A percentile compares a stretch with the other conserved stretches of the same genome.
phyloP scores from a whole-genome alignment of 176 grass and related monocot genomes.

The Thinopyrum elongatum region DNA sequence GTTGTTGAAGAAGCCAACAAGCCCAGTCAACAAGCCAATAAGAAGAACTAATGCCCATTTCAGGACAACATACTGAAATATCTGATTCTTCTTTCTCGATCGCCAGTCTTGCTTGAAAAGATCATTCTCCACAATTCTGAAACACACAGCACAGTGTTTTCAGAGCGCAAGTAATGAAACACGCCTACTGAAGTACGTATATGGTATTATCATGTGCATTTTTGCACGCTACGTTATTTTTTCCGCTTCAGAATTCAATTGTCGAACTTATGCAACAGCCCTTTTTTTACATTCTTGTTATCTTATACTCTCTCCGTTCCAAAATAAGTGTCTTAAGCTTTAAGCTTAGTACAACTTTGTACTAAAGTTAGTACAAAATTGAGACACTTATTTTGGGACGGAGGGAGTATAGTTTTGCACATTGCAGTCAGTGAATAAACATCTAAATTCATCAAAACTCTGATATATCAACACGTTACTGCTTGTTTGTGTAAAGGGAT shows the following conservation, averaged over 20 bases:
- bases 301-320: too few relatives aligned
- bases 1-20: slow-evolving; percentile 90
- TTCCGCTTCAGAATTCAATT: neutral
- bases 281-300: neutral
- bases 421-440: neutral
- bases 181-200: neutral
- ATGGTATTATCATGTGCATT: neutral
- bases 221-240: neutral
- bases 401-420: neutral
- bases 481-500: neutral
- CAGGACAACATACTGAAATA: slow-evolving; percentile 90
- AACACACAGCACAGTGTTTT: neutral
- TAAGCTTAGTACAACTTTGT: too few relatives aligned
- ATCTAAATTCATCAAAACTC: neutral
- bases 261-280: neutral
- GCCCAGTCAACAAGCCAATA: slow-evolving; percentile 74
- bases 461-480: neutral
- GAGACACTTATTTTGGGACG: too few relatives aligned
- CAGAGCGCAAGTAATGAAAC: neutral
- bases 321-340: too few relatives aligned
- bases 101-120: slow-evolving; percentile 95
- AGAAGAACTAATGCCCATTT: slow-evolving; percentile 91
- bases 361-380: too few relatives aligned
- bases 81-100: slow-evolving; percentile 83
- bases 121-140: slow-evolving; percentile 90